Evolutionary conservation across 768 basidiomycete genomes (phyloP).

Genomic region (Russula griseocarnosa): DNA sequence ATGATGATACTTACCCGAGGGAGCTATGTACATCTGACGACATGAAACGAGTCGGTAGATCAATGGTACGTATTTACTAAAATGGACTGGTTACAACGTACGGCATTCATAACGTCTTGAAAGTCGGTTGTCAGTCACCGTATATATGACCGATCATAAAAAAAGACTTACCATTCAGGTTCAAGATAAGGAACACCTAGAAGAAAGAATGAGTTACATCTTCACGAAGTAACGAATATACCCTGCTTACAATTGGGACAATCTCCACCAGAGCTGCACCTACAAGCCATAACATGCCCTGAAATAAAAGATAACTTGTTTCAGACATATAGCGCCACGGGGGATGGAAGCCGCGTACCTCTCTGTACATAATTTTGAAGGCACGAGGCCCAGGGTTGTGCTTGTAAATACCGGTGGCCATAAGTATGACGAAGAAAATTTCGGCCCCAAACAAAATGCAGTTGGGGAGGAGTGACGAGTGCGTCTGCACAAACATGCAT

Average conservation of each 20-base stretch:
- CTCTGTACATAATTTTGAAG: constrained; percentile 21
- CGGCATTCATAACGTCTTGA: constrained; percentile 19
- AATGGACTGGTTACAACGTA: constrained; percentile 4
- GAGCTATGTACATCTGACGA: constrained; percentile 21
- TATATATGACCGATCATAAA: neutral
- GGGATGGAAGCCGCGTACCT: constrained; percentile 3
- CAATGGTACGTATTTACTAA: neutral
- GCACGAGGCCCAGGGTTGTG: constrained; percentile 15
- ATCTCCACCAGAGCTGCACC: constrained; percentile 9
- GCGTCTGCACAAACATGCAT: neutral
- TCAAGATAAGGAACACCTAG: constrained; percentile 22
- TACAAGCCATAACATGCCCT: constrained; percentile 25
- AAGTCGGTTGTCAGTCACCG: constrained; percentile 2
- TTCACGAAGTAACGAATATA: neutral
- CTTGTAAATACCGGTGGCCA: constrained; percentile 15
- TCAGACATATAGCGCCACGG: neutral
- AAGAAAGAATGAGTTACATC: neutral
- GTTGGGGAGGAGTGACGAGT: constrained; percentile 5
- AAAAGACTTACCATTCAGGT: constrained; percentile 15
- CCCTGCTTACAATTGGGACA: constrained; percentile 14
- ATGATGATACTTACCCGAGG: constrained; percentile 15
- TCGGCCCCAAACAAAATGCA: constrained; percentile 6
- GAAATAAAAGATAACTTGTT: neutral
- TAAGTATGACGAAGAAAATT: constrained; percentile 3
- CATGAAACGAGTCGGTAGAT: neutral